Base-by-base conservation (phyloP, 495 filamentous ascomycete genomes). In the Trypethelium eluteriae region DNA sequence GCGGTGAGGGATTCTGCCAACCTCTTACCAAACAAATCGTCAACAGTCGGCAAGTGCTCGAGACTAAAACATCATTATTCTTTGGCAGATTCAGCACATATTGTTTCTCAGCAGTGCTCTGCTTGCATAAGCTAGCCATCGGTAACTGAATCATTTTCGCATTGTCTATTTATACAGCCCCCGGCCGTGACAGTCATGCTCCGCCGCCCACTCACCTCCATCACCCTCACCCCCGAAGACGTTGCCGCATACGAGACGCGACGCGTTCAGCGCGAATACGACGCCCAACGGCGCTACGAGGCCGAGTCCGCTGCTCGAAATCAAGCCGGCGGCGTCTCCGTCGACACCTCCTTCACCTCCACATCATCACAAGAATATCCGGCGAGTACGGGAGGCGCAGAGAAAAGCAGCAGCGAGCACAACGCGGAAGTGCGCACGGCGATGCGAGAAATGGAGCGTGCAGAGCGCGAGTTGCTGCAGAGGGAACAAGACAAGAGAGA, bases 141-240 rank as follows among this genome's bases (percentile, higher is more conserved):
- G 41, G 0, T 7, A 44, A 44, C 14, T 44, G 41, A 14, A 44
- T 1, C 1, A 14, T 44, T 1, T 1, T 44, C 41, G 14, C 41
- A 0, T 14, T 44, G 14, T 7, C 14, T 44, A 44, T 44, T 44
- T 44, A 7, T 44, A 44, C 14, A 44, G 14, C 41, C 14, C 41
- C 6, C 6, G 1, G 14, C 14, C 14, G 14, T 44, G 0, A 14
- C 6, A 63, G 38, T 18, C 2, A 67, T 68, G 66, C 66, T 68
- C 41, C 66, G 66, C 44, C 66, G 66, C 16, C 61, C 61, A n/a
- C 38, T 50, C 35, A 68, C 66, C 11, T n/a, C 53, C 9, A 68
- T 68, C n/a, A 68, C 66, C 9, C 62, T 68, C 34, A 68, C 66
- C 14, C 14, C 66, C 41, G 66, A 68, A 35, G 66, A 68, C 41